Conservation (phyloP, 495 filamentous ascomycete species). For the Lasiosphaeria hispida region DNA sequence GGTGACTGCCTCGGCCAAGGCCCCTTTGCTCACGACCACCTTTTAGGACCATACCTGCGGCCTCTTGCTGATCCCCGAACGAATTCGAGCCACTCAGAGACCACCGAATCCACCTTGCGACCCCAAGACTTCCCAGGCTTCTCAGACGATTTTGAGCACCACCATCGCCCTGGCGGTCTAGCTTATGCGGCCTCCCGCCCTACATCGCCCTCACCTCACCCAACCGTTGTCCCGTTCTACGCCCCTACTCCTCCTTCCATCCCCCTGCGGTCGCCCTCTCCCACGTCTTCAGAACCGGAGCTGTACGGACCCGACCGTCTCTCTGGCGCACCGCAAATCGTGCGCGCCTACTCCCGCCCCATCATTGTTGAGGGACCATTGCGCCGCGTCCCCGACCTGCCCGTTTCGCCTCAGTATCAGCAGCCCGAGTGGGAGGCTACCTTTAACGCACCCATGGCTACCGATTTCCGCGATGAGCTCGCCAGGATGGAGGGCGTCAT, state of each 20-base stretch:
- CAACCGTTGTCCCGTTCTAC: slow-evolving; percentile 27
- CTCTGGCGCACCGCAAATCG: slow-evolving; percentile 28
- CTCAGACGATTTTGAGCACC: not conserved
- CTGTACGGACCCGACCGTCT: slow-evolving; percentile 35
- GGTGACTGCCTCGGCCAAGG: not conserved
- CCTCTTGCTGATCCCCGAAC: slow-evolving; percentile 17
- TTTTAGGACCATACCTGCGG: slow-evolving; percentile 15
- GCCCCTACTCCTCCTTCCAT: slow-evolving; percentile 33
- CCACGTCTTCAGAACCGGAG: slow-evolving; percentile 35
- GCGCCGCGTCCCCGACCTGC: slow-evolving; percentile 23
- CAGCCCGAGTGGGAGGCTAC: slow-evolving; percentile 29
- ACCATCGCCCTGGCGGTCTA: not conserved
- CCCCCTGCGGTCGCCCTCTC: slow-evolving; percentile 2
- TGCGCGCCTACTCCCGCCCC: slow-evolving; percentile 30
- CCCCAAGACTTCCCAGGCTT: not conserved
- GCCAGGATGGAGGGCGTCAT: slow-evolving; percentile 43
- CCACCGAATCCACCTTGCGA: not conserved
- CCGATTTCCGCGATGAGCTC: slow-evolving; percentile 44
- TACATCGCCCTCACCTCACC: slow-evolving; percentile 22
- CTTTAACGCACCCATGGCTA: slow-evolving; percentile 29
- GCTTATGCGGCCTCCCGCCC: slow-evolving; percentile 16
- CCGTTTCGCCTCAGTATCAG: slow-evolving; percentile 9
- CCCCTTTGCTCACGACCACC: slow-evolving; percentile 2
- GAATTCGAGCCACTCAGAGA: slow-evolving; percentile 11
- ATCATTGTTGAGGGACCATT: slow-evolving; percentile 28